A percentile compares a stretch with the other conserved stretches of the same genome.
phyloP scores from a whole-genome alignment of 2,329 filamentous ascomycete species.

The Leptographium procerum region DNA sequence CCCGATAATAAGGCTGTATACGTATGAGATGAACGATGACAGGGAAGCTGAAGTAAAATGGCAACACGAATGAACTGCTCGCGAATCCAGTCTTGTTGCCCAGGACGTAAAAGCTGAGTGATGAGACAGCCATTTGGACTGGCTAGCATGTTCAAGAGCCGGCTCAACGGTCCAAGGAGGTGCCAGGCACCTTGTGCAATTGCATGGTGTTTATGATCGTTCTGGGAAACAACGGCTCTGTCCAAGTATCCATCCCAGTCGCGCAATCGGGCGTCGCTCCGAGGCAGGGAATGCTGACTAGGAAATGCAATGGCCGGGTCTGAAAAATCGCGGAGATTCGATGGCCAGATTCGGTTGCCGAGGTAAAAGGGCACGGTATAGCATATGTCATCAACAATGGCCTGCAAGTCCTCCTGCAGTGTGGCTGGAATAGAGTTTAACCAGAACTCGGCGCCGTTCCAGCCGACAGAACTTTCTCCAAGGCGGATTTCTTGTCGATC shows the following conservation, averaged over 20 bases:
- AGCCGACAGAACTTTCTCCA: background rate
- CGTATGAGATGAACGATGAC: background rate
- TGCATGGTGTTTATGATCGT: background rate
- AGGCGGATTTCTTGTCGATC: background rate
- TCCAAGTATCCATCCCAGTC: background rate
- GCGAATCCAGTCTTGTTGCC: constrained; percentile 1
- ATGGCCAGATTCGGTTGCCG: background rate
- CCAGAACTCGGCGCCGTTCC: background rate
- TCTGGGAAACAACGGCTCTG: background rate
- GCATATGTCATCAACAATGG: background rate
- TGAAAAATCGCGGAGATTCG: background rate
- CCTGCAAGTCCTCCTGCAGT: background rate
- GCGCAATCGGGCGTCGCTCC: background rate
- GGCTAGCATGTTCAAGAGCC: background rate
- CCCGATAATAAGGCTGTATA: background rate
- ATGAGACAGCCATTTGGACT: background rate
- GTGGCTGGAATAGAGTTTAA: background rate
- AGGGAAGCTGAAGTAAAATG: background rate
- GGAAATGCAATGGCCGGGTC: constrained; percentile 1
- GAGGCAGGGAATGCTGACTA: background rate
- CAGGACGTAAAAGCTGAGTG: background rate
- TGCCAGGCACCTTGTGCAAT: constrained; percentile 1
- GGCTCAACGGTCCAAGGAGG: background rate
- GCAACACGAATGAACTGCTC: background rate
- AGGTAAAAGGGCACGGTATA: background rate